These are phyloP conservation scores for Geranomyces michiganensis DNA, from an alignment of 192 early-diverging fungal species.

Conservation along the genomic window DNA sequence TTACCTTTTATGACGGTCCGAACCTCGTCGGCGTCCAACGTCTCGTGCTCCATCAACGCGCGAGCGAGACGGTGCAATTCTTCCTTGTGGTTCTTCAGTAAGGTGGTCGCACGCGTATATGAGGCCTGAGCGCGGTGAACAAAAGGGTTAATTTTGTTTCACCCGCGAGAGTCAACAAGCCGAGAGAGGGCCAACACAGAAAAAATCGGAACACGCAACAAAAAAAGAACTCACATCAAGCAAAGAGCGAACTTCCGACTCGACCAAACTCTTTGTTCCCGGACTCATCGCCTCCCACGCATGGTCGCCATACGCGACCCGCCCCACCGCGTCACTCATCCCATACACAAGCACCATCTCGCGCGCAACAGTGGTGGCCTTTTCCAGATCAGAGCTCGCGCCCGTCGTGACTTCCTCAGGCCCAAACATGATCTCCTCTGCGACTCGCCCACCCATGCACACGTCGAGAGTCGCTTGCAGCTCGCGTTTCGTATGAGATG, in stretches of 20 bases:
- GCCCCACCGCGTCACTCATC: constrained; percentile 94
- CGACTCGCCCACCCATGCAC: constrained; percentile 97
- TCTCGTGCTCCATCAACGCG: constrained; percentile 96
- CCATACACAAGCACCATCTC: constrained; percentile 91
- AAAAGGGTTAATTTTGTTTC: neutral
- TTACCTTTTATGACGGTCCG: constrained; percentile 69
- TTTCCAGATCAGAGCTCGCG: constrained; percentile 86
- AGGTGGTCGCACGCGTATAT: constrained; percentile 67
- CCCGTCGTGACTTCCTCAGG: constrained; percentile 92
- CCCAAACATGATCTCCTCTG: constrained; percentile 97
- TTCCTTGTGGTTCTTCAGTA: constrained; percentile 77
- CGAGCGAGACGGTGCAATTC: constrained; percentile 89
- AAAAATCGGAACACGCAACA: constrained; percentile 25
- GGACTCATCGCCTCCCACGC: constrained; percentile 73
- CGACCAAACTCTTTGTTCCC: constrained; percentile 79
- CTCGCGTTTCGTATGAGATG: constrained; percentile 79
- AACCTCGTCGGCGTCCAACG: constrained; percentile 87
- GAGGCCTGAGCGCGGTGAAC: constrained; percentile 47
- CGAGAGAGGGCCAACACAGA: constrained; percentile 16
- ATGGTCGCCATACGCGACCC: constrained; percentile 75
- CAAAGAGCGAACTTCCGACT: constrained; percentile 79
- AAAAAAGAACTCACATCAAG: constrained; percentile 61
- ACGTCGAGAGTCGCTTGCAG: constrained; percentile 90
- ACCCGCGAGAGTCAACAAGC: neutral
- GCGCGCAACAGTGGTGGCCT: constrained; percentile 86